Percentiles rank a stretch among this genome's conserved stretches.
These are phyloP conservation scores for Lepidium campestre DNA, from an alignment of 441 rosid species.

Conservation along the genomic window DNA sequence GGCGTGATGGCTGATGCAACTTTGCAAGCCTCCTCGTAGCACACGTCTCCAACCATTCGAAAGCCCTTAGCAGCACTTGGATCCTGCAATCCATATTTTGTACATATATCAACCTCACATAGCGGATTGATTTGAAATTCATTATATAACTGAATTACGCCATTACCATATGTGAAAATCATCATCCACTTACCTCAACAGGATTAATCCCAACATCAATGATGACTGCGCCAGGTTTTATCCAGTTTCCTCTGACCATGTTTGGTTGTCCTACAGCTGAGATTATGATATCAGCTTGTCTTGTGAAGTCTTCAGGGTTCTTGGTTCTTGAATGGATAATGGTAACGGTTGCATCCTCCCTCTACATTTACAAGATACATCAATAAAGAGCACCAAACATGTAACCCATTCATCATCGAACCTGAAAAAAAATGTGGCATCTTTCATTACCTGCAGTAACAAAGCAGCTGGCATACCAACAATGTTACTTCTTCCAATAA, in stretches of 20 bases:
- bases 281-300: slow-evolving; percentile 75
- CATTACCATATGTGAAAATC: background rate
- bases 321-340: slow-evolving; percentile 75
- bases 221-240: slow-evolving; percentile 82
- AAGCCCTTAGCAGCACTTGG: slow-evolving; percentile 52
- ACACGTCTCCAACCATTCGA: slow-evolving; percentile 73
- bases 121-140: background rate
- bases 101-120: background rate
- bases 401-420: background rate
- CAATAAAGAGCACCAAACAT: background rate
- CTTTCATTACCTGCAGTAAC: slow-evolving; percentile 55
- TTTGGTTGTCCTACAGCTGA: slow-evolving; percentile 80
- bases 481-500: slow-evolving; percentile 87
- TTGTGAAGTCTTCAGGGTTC: slow-evolving; percentile 66
- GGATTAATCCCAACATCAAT: slow-evolving; percentile 90
- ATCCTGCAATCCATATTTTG: slow-evolving; percentile 40
- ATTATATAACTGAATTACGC: background rate
- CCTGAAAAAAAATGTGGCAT: background rate
- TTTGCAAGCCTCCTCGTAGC: slow-evolving; percentile 69
- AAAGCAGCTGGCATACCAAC: slow-evolving; percentile 95
- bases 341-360: slow-evolving; percentile 80
- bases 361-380: slow-evolving; percentile 31
- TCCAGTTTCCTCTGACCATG: slow-evolving; percentile 82
- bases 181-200: slow-evolving; percentile 48
- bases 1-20: slow-evolving; percentile 81